Conservation (phyloP, 2,329 filamentous ascomycete genomes). For the Plenodomus lindquistii region DNA sequence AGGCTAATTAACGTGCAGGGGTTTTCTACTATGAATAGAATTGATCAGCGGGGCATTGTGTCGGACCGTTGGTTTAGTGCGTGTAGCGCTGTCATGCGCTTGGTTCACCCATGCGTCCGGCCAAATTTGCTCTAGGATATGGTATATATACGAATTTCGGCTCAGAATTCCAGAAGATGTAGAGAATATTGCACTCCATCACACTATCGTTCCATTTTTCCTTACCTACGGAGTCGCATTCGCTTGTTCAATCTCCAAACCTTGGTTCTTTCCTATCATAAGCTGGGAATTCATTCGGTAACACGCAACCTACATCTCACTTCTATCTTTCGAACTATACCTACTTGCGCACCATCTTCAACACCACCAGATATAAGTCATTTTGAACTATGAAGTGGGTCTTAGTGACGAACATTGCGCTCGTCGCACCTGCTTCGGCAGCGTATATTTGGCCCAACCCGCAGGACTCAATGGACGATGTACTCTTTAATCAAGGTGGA, state of each 20-base stretch:
- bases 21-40: neutral
- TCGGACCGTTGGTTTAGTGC: neutral
- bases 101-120: neutral
- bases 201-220: neutral
- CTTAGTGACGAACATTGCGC: neutral
- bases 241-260: neutral
- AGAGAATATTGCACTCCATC: neutral
- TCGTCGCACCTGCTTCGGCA: constrained; percentile 7
- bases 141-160: neutral
- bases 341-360: no score
- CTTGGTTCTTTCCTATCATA: neutral
- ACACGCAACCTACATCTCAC: no score
- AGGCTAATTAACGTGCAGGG: neutral
- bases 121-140: neutral
- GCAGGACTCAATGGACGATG: constrained; percentile 9
- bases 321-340: no score
- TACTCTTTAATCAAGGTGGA: constrained; percentile 5
- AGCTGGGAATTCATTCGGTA: no score
- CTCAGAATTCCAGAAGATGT: neutral
- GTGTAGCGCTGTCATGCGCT: neutral
- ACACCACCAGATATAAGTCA: neutral
- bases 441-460: constrained; percentile 14
- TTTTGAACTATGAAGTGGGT: neutral
- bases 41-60: neutral
- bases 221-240: neutral